These are phyloP conservation scores for Sarocladium kiliense DNA, from an alignment of 2,329 filamentous ascomycete genomes.

Conservation along the genomic window DNA sequence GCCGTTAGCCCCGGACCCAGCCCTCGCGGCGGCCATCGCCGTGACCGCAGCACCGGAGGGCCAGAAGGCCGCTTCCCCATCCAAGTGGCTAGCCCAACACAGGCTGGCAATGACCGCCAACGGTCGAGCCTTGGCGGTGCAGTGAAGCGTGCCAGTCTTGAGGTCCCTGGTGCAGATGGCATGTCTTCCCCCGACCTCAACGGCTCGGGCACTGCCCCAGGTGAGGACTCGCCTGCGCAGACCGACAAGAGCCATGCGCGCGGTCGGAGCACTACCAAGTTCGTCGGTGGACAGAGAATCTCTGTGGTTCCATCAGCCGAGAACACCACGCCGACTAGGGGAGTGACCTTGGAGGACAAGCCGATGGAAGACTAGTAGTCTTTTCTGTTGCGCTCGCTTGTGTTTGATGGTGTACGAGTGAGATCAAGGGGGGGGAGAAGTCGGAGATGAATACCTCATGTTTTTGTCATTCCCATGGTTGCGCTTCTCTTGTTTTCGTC, in stretches of 20 bases:
- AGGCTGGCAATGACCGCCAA: constrained; percentile 42
- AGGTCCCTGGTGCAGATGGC: constrained; percentile 65
- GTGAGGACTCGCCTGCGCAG: not conserved
- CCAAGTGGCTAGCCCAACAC: constrained; percentile 54
- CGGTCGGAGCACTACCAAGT: constrained; percentile 21
- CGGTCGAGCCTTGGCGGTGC: constrained; percentile 46
- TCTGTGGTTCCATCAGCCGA: constrained; percentile 22
- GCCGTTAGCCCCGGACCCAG: constrained; percentile 68
- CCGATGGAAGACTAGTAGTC: constrained; percentile 44
- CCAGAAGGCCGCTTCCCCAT: constrained; percentile 83
- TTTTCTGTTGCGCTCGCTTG: not conserved
- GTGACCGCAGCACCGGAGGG: constrained; percentile 72
- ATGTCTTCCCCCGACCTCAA: constrained; percentile 31
- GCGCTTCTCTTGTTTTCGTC: not conserved
- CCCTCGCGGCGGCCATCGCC: constrained; percentile 55
- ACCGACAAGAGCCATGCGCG: not conserved
- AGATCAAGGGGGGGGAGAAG: not conserved
- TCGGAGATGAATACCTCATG: not conserved
- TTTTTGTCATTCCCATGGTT: too few species aligned
- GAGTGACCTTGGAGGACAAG: constrained; percentile 46
- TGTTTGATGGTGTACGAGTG: not conserved
- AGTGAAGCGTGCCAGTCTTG: constrained; percentile 64
- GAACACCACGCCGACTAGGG: constrained; percentile 20
- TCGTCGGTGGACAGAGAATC: constrained; percentile 46
- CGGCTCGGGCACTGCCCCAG: constrained; percentile 22